Evolutionary conservation across 2,329 filamentous ascomycete species (phyloP).

Genomic region (Aspergillus sp.): DNA sequence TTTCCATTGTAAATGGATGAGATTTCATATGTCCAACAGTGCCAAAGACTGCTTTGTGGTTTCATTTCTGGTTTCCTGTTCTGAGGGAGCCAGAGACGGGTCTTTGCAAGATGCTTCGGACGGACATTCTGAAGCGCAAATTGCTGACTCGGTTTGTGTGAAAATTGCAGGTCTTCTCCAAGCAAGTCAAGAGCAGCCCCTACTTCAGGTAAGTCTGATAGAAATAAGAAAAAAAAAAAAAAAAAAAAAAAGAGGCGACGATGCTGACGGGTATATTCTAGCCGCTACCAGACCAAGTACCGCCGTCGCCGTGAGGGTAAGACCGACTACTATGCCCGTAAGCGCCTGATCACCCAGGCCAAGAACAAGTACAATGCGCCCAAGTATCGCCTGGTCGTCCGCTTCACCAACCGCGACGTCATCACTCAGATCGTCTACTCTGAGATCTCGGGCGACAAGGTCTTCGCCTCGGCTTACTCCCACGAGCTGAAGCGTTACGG

Average conservation of each 20-base stretch:
- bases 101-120: constrained; percentile 99
- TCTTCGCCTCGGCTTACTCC: constrained; percentile 83
- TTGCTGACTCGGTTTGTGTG: constrained; percentile 86
- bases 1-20: constrained; percentile 20
- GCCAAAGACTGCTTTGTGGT: constrained; percentile 1
- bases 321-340: constrained; percentile 99
- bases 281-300: constrained; percentile 99
- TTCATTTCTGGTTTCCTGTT: neutral
- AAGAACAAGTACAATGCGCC: constrained; percentile 99
- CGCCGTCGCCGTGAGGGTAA: constrained; percentile 91
- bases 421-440: constrained; percentile 95
- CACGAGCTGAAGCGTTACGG: constrained; percentile 98
- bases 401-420: constrained; percentile 99
- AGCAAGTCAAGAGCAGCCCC: constrained; percentile 92
- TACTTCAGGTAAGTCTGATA: constrained; percentile 90
- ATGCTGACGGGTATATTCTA: constrained; percentile 33
- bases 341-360: constrained; percentile 98
- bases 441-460: constrained; percentile 96
- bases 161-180: constrained; percentile 67
- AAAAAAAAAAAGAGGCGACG: neutral
- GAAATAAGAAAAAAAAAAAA: neutral
- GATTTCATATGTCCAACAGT: constrained; percentile 7
- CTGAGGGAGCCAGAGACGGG: constrained; percentile 40
- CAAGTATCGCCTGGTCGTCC: constrained; percentile 99
- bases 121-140: constrained; percentile 87